phyloP scores from a whole-genome alignment of 306 rosid genomes.

The Macrotyloma uniflorum region DNA sequence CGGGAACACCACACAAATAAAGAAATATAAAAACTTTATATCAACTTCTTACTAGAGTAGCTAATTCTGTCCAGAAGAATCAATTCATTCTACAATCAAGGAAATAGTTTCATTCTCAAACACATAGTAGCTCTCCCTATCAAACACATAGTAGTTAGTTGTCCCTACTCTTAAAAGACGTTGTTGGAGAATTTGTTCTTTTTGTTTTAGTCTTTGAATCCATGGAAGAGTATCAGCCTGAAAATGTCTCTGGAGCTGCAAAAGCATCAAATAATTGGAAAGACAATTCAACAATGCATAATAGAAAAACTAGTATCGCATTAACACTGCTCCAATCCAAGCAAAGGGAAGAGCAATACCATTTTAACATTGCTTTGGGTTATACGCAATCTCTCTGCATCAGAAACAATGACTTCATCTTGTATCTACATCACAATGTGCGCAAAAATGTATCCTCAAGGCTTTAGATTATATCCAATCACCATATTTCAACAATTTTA shows the following conservation, averaged over 20 bases:
- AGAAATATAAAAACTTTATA: slow-evolving; percentile 4
- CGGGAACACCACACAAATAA: background rate
- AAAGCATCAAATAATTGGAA: background rate
- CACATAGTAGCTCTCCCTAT: slow-evolving; percentile 36
- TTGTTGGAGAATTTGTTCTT: slow-evolving; percentile 91
- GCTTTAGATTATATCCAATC: background rate
- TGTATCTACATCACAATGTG: slow-evolving; percentile 70
- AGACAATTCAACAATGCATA: slow-evolving; percentile 10
- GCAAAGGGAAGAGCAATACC: slow-evolving; percentile 51
- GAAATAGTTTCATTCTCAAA: slow-evolving; percentile 16
- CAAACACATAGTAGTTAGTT: slow-evolving; percentile 8
- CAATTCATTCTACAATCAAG: slow-evolving; percentile 14
- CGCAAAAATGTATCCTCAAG: slow-evolving; percentile 11
- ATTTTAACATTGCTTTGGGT: slow-evolving; percentile 96
- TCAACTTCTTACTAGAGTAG: background rate
- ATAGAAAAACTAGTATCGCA: background rate
- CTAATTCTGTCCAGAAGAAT: background rate
- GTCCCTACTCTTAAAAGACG: slow-evolving; percentile 78
- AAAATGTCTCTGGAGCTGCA: slow-evolving; percentile 96
- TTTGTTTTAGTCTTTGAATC: slow-evolving; percentile 87
- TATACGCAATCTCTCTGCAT: slow-evolving; percentile 83
- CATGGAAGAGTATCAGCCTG: slow-evolving; percentile 91
- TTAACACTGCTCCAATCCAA: background rate
- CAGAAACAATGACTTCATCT: slow-evolving; percentile 95
- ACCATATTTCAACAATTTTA: slow-evolving; percentile 6